These are phyloP conservation scores for Backusella liffmaniae DNA, from an alignment of 192 early-diverging fungal species.

Conservation along the genomic window DNA sequence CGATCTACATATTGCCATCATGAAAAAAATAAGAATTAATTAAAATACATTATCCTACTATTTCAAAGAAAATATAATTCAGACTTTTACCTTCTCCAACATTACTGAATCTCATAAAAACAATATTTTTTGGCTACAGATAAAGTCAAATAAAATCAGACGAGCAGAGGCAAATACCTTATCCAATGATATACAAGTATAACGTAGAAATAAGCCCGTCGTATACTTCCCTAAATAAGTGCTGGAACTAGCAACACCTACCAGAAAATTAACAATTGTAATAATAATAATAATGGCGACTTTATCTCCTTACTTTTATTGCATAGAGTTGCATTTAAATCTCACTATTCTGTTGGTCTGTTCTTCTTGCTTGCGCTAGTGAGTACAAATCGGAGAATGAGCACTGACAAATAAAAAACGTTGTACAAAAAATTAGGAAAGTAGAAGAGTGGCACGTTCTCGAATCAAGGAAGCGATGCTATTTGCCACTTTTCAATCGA, in stretches of 20 bases:
- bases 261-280: background rate
- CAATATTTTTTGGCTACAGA: background rate
- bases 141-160: background rate
- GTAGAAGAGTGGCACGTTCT: slow-evolving; percentile 16
- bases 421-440: slow-evolving; percentile 6
- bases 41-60: background rate
- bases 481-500: slow-evolving; percentile 6
- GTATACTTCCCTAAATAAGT: background rate
- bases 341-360: slow-evolving; percentile 1
- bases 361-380: slow-evolving; percentile 5
- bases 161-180: background rate
- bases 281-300: background rate
- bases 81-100: background rate
- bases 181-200: background rate
- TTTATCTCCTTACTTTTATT: background rate
- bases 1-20: background rate
- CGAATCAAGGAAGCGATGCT: background rate
- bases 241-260: background rate
- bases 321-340: slow-evolving; percentile 3
- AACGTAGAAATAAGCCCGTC: background rate
- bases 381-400: slow-evolving; percentile 18
- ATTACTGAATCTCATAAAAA: background rate
- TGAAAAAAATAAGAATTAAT: background rate
- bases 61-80: background rate
- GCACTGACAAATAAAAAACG: slow-evolving; percentile 14